A percentile compares a stretch with the other conserved stretches of the same genome.
Conservation (phyloP, 306 rosid genomes). For the Chamaecrista fasciculata region DNA sequence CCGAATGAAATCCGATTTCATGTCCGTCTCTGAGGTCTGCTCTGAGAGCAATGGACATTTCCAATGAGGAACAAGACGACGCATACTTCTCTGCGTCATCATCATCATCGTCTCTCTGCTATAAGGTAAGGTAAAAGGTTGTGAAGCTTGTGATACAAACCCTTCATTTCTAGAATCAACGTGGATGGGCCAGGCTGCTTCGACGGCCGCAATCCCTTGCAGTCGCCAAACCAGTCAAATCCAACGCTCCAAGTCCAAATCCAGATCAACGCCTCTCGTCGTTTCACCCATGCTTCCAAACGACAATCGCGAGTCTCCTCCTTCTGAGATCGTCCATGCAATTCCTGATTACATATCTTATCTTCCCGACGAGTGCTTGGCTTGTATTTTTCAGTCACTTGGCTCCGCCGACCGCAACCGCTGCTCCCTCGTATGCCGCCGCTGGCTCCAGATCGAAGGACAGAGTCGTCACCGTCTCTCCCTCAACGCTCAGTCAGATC, state of each 20-base stretch:
- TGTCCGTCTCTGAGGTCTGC: constrained; percentile 37
- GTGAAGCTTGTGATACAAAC: constrained; percentile 10
- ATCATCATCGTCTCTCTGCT: neutral
- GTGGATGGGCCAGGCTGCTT: constrained; percentile 78
- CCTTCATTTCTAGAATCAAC: neutral
- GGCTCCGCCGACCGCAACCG: constrained; percentile 53
- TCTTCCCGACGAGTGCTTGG: constrained; percentile 67
- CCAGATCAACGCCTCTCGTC: constrained; percentile 45
- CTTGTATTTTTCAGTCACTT: constrained; percentile 56
- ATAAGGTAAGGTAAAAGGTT: neutral
- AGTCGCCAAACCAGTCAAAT: constrained; percentile 42
- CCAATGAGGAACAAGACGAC: neutral
- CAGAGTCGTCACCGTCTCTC: constrained; percentile 71
- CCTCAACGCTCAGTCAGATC: constrained; percentile 50
- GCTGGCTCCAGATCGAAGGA: constrained; percentile 66
- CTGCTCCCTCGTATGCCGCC: constrained; percentile 64
- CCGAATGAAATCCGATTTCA: constrained; percentile 44
- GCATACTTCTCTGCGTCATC: neutral
- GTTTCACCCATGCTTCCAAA: constrained; percentile 36
- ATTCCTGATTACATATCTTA: constrained; percentile 45
- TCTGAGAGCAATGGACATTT: neutral
- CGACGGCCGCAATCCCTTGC: constrained; percentile 47
- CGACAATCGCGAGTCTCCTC: constrained; percentile 14
- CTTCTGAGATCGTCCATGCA: neutral
- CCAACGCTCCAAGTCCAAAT: constrained; percentile 37